Percentiles rank a stretch among this genome's conserved stretches.
Evolutionary conservation across 2,329 filamentous ascomycete genomes (phyloP).

Genomic region (Penicillium sp.): DNA sequence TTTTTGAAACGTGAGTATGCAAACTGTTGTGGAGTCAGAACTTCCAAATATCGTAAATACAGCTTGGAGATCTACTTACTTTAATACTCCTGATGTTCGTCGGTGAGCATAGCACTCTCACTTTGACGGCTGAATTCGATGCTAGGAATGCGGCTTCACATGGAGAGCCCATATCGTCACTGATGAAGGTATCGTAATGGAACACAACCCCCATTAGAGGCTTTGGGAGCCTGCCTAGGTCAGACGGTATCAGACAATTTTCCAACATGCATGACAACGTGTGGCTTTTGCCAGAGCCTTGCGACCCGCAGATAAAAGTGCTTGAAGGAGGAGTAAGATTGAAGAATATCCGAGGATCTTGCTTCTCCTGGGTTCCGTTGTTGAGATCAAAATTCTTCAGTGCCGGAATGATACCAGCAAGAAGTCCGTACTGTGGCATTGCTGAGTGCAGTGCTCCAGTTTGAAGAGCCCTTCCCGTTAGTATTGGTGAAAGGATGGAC

Average conservation of each 20-base stretch:
- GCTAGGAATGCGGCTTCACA: slow-evolving; percentile 49
- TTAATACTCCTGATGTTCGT: neutral
- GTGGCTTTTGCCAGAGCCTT: slow-evolving; percentile 60
- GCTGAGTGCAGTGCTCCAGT: neutral
- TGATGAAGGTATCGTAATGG: slow-evolving; percentile 51
- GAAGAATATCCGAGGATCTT: slow-evolving; percentile 18
- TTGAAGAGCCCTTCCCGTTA: neutral
- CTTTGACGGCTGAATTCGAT: neutral
- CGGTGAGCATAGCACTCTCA: slow-evolving; percentile 1
- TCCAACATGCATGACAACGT: slow-evolving; percentile 57
- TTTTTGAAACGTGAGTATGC: neutral
- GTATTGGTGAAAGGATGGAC: neutral
- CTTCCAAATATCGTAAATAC: too few relatives aligned
- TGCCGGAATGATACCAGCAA: neutral
- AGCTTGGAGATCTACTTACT: neutral
- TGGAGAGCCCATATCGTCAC: slow-evolving; percentile 26
- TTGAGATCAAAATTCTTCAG: neutral
- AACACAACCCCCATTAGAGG: slow-evolving; percentile 54
- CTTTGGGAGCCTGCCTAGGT: slow-evolving; percentile 38
- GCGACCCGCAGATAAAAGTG: slow-evolving; percentile 60
- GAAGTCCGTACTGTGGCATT: neutral
- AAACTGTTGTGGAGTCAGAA: neutral
- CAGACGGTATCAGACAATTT: slow-evolving; percentile 28
- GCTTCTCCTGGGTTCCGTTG: neutral
- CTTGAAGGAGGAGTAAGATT: slow-evolving; percentile 57